phyloP scores from a whole-genome alignment of 441 rosid genomes.

The Populus trichocarpa region DNA sequence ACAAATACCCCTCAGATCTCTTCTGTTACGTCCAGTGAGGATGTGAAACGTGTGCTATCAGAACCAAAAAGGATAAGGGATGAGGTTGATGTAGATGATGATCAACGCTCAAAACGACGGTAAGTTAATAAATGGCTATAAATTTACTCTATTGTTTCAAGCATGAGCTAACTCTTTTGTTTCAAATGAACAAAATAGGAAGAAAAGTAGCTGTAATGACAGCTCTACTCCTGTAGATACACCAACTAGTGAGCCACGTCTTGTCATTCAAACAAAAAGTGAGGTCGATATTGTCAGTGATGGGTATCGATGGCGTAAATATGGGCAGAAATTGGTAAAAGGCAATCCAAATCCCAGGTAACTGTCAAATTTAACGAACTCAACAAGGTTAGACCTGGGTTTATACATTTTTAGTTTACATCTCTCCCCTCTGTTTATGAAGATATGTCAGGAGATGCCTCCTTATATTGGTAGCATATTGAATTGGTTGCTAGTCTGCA shows the following conservation, averaged over 20 bases:
- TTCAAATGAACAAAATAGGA: conserved; percentile 37
- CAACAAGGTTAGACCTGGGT: neutral
- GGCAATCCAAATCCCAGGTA: conserved; percentile 97
- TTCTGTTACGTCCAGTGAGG: conserved; percentile 34
- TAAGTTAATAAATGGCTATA: conserved; percentile 21
- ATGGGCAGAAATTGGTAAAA: conserved; percentile 95
- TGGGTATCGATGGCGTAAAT: conserved; percentile 98
- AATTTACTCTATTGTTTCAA: neutral
- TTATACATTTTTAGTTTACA: neutral
- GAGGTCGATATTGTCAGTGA: conserved; percentile 83
- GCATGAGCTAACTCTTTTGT: conserved; percentile 8
- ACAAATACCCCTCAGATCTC: conserved; percentile 34
- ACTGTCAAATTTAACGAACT: neutral
- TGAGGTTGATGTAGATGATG: conserved; percentile 40
- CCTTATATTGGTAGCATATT: neutral
- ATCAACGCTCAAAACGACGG: conserved; percentile 63
- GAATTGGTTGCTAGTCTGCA: neutral
- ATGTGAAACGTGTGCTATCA: conserved; percentile 36
- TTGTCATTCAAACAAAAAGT: conserved; percentile 62
- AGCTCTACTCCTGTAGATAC: conserved; percentile 45
- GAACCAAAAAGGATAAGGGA: conserved; percentile 47
- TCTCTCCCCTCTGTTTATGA: neutral
- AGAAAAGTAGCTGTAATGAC: conserved; percentile 41
- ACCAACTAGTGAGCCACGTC: conserved; percentile 50
- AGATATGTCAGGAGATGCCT: neutral